Base-by-base conservation (phyloP, 1,284 basidiomycete species). In the Tausonia pullulans region DNA sequence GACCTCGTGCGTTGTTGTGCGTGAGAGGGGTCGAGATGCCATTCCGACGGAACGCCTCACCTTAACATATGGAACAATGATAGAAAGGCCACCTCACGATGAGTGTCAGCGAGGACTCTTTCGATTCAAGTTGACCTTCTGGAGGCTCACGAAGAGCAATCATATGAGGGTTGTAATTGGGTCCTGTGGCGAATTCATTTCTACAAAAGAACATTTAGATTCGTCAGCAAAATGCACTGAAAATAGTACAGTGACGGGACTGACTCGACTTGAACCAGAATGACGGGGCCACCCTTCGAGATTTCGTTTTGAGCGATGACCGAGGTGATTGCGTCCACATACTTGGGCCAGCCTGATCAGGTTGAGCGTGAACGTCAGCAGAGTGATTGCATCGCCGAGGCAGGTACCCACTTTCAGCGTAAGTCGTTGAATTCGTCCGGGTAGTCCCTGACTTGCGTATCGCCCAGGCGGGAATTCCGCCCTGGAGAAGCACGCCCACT, bases 381-480 rank as follows among this genome's bases (percentile, higher is more conserved):
- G n/a, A n/a, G n/a, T n/a, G n/a, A n/a, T n/a, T n/a, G n/a, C n/a
- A n/a, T n/a, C n/a, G n/a, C n/a, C n/a, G n/a, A n/a, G n/a, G n/a
- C n/a, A 8, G 3, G 3, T 6, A 57, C 55, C n/a, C 5, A 57
- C 55, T 57, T 11, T 44, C 48, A 65, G 74, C 78, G 79, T 82
- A 90, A 68, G 86, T 86, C 0, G 82, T 81, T 5, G 81, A 83
- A 68, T 87, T 86, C 5, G 73, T 87, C 7, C 88, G 81, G 27
- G 90, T 77, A 52, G 77, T 77, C 2, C 85, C 85, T 4, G 87
- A 81, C 70, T 85, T 81, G 11, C 83, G 80, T 1, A 86, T 87
- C 11, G 82, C 79, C 88, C 88, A 90, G 67, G 87, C 86, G 0
- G 87, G 81, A 67, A 89, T 83, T 2, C 88, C 88, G 27, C 88